phyloP scores from a whole-genome alignment of 495 filamentous ascomycete genomes.

The Annulohypoxylon stygium region DNA sequence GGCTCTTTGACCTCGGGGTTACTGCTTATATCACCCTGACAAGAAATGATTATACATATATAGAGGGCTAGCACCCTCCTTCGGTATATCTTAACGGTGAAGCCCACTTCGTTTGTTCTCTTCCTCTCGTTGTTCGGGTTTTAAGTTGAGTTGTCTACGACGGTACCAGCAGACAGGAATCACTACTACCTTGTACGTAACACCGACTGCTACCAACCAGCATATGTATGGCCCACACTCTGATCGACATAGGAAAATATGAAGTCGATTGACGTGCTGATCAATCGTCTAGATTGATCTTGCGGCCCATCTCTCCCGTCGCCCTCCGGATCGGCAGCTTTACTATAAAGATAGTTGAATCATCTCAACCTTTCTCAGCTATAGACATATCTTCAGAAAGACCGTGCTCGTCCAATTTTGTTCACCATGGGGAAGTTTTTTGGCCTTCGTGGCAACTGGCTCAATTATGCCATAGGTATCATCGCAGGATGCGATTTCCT shows the following conservation, averaged over 20 bases:
- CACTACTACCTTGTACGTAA: constrained; percentile 8
- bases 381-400: neutral
- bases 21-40: constrained; percentile 21
- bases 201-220: neutral
- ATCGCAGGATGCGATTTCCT: constrained; percentile 80
- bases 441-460: constrained; percentile 73
- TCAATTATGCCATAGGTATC: constrained; percentile 76
- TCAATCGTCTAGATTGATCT: constrained; percentile 18
- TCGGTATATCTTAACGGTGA: neutral
- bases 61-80: constrained; percentile 2
- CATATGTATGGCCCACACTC: constrained; percentile 3
- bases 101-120: neutral
- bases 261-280: constrained; percentile 14
- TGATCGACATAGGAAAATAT: constrained; percentile 16
- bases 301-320: constrained; percentile 1
- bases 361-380: constrained; percentile 9
- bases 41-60: constrained; percentile 23
- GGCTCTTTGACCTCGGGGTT: constrained; percentile 15
- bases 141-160: constrained; percentile 1
- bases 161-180: neutral
- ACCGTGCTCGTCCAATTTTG: neutral
- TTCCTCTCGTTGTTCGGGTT: neutral
- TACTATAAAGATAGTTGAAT: constrained; percentile 12
- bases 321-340: constrained; percentile 2
- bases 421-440: constrained; percentile 65